Percentiles rank a stretch among this genome's conserved stretches.
Conservation (phyloP, 495 filamentous ascomycete species). For the Beverwykella pulmonaria region DNA sequence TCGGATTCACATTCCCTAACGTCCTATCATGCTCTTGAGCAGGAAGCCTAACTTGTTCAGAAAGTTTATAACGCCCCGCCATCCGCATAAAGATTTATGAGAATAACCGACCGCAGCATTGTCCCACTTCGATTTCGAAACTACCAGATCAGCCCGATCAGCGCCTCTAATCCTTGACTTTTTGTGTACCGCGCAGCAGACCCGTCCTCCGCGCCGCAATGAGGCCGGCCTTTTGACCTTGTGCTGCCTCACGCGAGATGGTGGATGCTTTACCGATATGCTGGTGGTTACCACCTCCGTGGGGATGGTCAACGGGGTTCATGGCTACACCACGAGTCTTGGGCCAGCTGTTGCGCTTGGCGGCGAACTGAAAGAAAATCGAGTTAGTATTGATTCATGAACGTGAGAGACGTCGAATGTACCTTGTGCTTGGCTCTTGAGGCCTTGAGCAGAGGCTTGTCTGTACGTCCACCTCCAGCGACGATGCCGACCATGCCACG, state of each 20-base stretch:
- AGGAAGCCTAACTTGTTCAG: conserved; percentile 21
- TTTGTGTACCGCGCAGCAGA: conserved; percentile 99
- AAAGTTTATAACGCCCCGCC: conserved; percentile 35
- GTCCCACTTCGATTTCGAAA: neutral
- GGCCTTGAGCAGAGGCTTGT: conserved; percentile 89
- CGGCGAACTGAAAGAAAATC: conserved; percentile 70
- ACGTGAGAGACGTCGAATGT: neutral
- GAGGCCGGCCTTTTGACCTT: conserved; percentile 99
- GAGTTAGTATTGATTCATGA: neutral
- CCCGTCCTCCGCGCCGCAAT: conserved; percentile 98
- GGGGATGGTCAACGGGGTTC: conserved; percentile 99
- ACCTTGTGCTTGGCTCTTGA: conserved; percentile 38
- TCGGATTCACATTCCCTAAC: conserved; percentile 20
- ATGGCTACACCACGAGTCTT: conserved; percentile 99
- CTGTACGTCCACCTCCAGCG: conserved; percentile 97
- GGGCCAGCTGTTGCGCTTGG: conserved; percentile 99
- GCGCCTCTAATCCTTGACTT: conserved; percentile 82
- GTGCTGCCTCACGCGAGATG: conserved; percentile 94
- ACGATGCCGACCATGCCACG: conserved; percentile 99
- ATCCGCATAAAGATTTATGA: conserved; percentile 35
- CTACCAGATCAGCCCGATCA: neutral
- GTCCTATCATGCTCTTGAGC: conserved; percentile 20
- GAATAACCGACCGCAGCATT: conserved; percentile 24
- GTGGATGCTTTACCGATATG: conserved; percentile 99
- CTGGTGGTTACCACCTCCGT: conserved; percentile 99